Evolutionary conservation across 106 monocot genomes (phyloP), one percentile per base, ranked within the genome.

Genomic region (Chionographis japonica): DNA sequence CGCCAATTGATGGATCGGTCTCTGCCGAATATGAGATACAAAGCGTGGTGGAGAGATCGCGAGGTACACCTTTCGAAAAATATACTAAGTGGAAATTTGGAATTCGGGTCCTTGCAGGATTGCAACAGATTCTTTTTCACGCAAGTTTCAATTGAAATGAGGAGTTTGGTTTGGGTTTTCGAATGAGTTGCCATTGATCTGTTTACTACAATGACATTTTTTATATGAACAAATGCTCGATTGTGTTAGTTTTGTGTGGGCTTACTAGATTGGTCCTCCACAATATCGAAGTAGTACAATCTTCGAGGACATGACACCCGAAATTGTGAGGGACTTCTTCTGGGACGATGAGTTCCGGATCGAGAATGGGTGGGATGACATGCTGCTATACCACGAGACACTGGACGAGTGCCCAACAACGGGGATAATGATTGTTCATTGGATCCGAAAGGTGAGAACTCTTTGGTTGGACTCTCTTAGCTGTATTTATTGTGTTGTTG

Each of bases 321-420:
- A 91, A 64, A 68, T 72, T 43, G 79, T 95, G 43, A 79, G 91
- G 68, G 88, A 95, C 68, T 91, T 95, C 74, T 95, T 95, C 51
- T 88, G 95, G 95, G 95, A 95, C 49, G 95, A 95, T 61, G 82
- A 91, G 6, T 95, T 91, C 69, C 60, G 95, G 52, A 68, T 76
- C 17, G 86, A 75, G 61, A 77, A 78, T 56, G 86, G 68, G 58
- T 95, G 95, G 95, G 95, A 95, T 73, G 95, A 95, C 68, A 95
- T 95, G 95, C 95, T 95, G 50, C 79, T 95, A 41, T 65, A 86
- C 43, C 84, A 91, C 63, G 72, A 79, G 9, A 78, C 76, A 14
- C 68, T 95, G 74, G 82, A 95, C 69, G 83, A 86, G 65, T 91
- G 91, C 65, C 43, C 51, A 10, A 79, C 52, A 14, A 95, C 95